Conservation (phyloP, 768 basidiomycete genomes). For the Trametes coccinea region DNA sequence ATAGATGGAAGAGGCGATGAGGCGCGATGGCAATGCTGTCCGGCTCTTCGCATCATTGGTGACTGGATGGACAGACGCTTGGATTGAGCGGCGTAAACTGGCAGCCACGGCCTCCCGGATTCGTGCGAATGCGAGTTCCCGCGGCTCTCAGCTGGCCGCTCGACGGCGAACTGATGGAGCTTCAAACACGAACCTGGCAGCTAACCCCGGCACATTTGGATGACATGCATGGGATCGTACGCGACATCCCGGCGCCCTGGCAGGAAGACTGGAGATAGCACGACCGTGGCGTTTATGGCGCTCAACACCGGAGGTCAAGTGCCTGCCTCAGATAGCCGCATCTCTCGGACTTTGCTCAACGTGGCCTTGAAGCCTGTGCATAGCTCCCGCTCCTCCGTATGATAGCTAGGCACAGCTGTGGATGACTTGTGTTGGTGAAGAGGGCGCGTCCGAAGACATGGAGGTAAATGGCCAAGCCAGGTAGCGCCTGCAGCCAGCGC, state of each 20-base stretch:
- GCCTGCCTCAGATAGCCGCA: background rate
- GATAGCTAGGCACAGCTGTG: background rate
- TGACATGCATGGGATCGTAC: background rate
- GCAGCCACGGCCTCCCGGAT: conserved; percentile 2
- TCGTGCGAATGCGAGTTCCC: conserved; percentile 8
- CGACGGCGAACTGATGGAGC: background rate
- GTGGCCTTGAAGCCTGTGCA: background rate
- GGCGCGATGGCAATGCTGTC: conserved; percentile 8
- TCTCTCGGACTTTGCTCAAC: background rate
- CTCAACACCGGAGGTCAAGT: background rate
- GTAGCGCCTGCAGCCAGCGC: no score
- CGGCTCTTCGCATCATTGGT: conserved; percentile 3
- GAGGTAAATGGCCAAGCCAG: no score
- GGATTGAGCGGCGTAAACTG: conserved; percentile 14
- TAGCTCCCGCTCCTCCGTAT: background rate
- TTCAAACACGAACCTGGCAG: background rate
- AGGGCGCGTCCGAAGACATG: no score
- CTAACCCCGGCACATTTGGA: background rate
- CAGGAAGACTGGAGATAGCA: background rate
- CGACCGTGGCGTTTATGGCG: background rate
- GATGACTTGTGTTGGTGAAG: no score
- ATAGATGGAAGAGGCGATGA: conserved; percentile 11
- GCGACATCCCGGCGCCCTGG: background rate
- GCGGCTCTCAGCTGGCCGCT: background rate
- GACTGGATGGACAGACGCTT: conserved; percentile 12